Evolutionary conservation across 192 early-diverging fungal species (phyloP).

Genomic region (Backusella tuberculispora): DNA sequence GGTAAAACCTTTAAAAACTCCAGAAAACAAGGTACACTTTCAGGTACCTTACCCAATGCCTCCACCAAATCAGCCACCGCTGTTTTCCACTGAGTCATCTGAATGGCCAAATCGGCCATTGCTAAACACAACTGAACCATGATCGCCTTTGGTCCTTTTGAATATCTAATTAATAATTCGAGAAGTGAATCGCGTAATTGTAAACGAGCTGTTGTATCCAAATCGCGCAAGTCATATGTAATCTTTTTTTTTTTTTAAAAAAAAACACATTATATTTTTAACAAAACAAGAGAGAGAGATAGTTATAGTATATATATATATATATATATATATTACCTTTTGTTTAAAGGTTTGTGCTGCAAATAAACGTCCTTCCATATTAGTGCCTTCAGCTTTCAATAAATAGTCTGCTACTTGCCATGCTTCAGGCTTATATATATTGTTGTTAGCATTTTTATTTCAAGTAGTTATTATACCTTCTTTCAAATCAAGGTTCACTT

Average conservation of each 20-base stretch:
- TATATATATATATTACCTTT: constrained; percentile 60
- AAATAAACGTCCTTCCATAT: constrained; percentile 74
- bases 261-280: neutral
- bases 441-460: neutral
- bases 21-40: constrained; percentile 68
- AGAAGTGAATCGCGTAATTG: constrained; percentile 83
- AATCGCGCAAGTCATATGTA: constrained; percentile 77
- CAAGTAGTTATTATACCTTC: neutral
- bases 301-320: neutral
- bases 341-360: constrained; percentile 92
- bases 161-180: constrained; percentile 59
- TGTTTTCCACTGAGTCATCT: constrained; percentile 80
- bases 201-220: constrained; percentile 63
- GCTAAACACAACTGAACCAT: constrained; percentile 82
- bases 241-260: constrained; percentile 50
- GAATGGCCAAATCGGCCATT: constrained; percentile 84
- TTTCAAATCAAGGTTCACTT: neutral
- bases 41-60: constrained; percentile 64
- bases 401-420: constrained; percentile 84
- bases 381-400: constrained; percentile 58
- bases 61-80: constrained; percentile 76
- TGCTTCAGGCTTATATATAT: constrained; percentile 64
- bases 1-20: constrained; percentile 87
- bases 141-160: constrained; percentile 64
- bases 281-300: neutral